These are phyloP conservation scores for Tolypocladium tropicale DNA, from an alignment of 2,329 filamentous ascomycete species.

Conservation along the genomic window DNA sequence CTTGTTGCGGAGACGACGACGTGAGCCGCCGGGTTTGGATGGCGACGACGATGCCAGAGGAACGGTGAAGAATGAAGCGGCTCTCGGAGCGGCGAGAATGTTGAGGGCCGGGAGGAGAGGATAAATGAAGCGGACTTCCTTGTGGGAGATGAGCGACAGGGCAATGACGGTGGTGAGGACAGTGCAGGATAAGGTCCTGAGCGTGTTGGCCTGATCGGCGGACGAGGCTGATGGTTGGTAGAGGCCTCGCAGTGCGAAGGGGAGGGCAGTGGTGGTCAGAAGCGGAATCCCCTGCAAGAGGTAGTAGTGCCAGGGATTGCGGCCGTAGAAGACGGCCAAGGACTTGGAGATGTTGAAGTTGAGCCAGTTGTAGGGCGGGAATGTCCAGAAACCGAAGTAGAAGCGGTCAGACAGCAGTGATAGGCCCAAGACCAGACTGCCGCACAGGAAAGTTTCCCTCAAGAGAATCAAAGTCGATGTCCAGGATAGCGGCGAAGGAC, in stretches of 20 bases:
- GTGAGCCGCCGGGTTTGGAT: constrained; percentile 14
- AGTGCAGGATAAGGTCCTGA: constrained; percentile 40
- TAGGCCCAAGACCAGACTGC: constrained; percentile 47
- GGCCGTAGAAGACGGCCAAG: constrained; percentile 85
- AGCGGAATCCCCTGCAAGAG: constrained; percentile 81
- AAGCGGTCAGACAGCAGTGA: constrained; percentile 61
- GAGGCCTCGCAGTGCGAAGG: constrained; percentile 60
- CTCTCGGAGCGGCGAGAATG: constrained; percentile 60
- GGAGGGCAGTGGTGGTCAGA: constrained; percentile 71
- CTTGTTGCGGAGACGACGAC: constrained; percentile 36
- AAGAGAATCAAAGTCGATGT: constrained; percentile 42
- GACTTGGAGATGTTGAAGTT: constrained; percentile 85
- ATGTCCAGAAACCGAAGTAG: constrained; percentile 79
- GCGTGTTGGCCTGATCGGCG: constrained; percentile 20
- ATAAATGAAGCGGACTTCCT: constrained; percentile 95
- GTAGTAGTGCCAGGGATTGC: constrained; percentile 88
- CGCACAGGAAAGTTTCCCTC: constrained; percentile 56
- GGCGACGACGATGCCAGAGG: constrained; percentile 15
- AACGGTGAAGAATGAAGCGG: constrained; percentile 53
- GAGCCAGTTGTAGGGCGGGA: constrained; percentile 79
- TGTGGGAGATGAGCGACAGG: constrained; percentile 79
- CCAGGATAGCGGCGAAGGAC: constrained; percentile 29
- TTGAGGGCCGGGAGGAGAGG: constrained; percentile 83
- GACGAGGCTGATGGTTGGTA: constrained; percentile 34
- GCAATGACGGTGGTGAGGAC: constrained; percentile 48